These are phyloP conservation scores for Tulasnella sp. DNA, from an alignment of 768 basidiomycete species.

Conservation along the genomic window DNA sequence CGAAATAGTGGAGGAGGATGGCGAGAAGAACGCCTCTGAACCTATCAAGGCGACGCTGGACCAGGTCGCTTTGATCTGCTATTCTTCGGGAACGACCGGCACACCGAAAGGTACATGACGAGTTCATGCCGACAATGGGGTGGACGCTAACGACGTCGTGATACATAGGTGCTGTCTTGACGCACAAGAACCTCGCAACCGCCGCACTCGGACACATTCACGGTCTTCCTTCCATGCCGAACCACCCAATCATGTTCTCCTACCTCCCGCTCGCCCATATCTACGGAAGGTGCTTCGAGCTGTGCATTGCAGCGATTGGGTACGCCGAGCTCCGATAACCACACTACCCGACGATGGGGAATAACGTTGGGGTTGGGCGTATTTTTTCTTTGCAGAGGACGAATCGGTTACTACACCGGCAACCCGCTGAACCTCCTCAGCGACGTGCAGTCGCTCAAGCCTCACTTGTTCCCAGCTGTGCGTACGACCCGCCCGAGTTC, in stretches of 20 bases:
- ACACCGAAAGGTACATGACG: constrained; percentile 23
- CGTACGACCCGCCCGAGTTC: neutral
- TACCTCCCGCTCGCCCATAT: constrained; percentile 58
- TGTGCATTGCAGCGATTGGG: constrained; percentile 16
- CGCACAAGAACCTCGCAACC: constrained; percentile 20
- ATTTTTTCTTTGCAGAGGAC: constrained; percentile 56
- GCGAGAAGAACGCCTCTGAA: constrained; percentile 58
- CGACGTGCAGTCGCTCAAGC: constrained; percentile 78
- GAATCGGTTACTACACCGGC: constrained; percentile 81
- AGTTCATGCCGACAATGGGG: neutral
- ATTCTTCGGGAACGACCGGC: constrained; percentile 27
- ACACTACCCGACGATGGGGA: constrained; percentile 29
- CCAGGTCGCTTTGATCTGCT: constrained; percentile 39
- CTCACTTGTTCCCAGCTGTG: constrained; percentile 63
- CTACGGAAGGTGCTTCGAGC: constrained; percentile 56
- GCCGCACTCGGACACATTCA: constrained; percentile 13
- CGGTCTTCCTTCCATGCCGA: neutral
- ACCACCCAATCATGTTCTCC: constrained; percentile 14
- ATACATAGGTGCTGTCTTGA: constrained; percentile 24
- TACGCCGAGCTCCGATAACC: neutral
- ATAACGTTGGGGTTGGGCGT: constrained; percentile 48
- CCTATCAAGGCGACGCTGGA: constrained; percentile 47
- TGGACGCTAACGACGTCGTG: neutral
- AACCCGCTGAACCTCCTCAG: constrained; percentile 89
- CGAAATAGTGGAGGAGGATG: constrained; percentile 67